A percentile compares a stretch with the other conserved stretches of the same genome.
Conservation (phyloP, 345 rosid genomes). For the Lumnitzera racemosa region DNA sequence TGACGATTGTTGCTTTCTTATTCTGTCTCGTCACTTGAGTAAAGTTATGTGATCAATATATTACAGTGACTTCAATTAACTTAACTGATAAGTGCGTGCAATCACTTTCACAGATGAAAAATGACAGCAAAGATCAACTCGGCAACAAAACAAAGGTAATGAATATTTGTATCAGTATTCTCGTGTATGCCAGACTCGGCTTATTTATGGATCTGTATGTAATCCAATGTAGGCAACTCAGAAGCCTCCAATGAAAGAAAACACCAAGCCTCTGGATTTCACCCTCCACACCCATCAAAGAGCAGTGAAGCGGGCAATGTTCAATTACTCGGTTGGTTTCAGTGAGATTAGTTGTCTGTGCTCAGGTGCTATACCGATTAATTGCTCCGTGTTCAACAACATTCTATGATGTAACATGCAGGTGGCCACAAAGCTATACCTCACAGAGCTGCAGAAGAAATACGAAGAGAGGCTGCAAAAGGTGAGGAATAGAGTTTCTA, state of each 20-base stretch:
- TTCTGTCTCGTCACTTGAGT: too few species aligned
- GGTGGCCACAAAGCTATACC: constrained; percentile 70
- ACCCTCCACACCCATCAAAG: constrained; percentile 74
- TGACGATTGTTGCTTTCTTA: too few species aligned
- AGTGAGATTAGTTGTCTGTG: background rate
- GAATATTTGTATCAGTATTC: background rate
- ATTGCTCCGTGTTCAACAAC: background rate
- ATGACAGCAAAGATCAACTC: background rate
- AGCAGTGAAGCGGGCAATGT: constrained; percentile 74
- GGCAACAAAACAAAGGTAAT: background rate
- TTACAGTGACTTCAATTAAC: too few species aligned
- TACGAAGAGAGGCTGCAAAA: constrained; percentile 56
- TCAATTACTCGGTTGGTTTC: constrained; percentile 63
- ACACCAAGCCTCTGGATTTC: constrained; percentile 57
- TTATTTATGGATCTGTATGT: background rate
- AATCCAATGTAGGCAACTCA: constrained; percentile 12
- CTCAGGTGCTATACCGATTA: background rate
- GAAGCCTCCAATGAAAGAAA: constrained; percentile 47
- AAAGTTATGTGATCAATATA: too few species aligned
- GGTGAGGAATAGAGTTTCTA: constrained; percentile 18
- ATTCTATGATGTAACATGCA: constrained; percentile 6
- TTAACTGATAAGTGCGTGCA: too few species aligned
- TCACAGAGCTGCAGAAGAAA: constrained; percentile 44
- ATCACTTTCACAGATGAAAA: too few species aligned
- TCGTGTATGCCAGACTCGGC: constrained; percentile 10